A percentile compares a stretch with the other conserved stretches of the same genome.
phyloP scores from a whole-genome alignment of 768 basidiomycete species.

The Lentinus brumalis region DNA sequence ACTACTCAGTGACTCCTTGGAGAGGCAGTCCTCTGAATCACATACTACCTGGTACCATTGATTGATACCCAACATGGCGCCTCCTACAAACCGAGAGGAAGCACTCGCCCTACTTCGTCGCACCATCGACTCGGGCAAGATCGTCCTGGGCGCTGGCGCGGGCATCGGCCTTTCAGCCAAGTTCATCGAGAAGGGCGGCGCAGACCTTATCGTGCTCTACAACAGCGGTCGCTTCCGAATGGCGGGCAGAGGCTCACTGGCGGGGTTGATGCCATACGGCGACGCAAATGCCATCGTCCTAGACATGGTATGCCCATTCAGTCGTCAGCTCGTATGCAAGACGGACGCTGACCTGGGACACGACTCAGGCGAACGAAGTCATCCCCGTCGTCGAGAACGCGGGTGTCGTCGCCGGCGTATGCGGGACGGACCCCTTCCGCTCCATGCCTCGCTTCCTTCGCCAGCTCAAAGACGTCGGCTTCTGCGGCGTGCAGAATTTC shows the following conservation, averaged over 20 bases:
- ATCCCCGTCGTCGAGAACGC: conserved; percentile 18
- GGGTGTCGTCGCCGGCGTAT: conserved; percentile 22
- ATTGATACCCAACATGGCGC: background rate
- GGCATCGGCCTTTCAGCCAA: conserved; percentile 22
- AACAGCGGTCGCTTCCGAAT: conserved; percentile 24
- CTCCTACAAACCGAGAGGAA: conserved; percentile 16
- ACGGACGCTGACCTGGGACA: background rate
- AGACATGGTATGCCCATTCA: conserved; percentile 13
- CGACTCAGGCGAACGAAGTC: conserved; percentile 18
- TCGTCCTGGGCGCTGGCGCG: conserved; percentile 21
- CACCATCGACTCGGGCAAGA: conserved; percentile 14
- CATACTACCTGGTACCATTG: background rate
- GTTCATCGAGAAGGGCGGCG: conserved; percentile 22
- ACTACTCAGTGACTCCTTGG: too few species aligned
- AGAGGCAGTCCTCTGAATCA: too few species aligned
- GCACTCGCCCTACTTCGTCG: conserved; percentile 17
- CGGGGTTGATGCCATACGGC: conserved; percentile 23
- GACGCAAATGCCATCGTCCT: conserved; percentile 22
- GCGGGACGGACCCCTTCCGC: conserved; percentile 24
- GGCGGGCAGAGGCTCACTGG: conserved; percentile 19
- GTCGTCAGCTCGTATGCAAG: background rate
- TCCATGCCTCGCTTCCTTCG: conserved; percentile 23
- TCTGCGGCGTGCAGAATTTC: conserved; percentile 27
- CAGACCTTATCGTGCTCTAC: conserved; percentile 23
- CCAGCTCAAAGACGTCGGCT: conserved; percentile 19